Evolutionary conservation across 768 basidiomycete genomes (phyloP), one percentile per base, ranked within the genome.

Genomic region (Mycena chlorophos): DNA sequence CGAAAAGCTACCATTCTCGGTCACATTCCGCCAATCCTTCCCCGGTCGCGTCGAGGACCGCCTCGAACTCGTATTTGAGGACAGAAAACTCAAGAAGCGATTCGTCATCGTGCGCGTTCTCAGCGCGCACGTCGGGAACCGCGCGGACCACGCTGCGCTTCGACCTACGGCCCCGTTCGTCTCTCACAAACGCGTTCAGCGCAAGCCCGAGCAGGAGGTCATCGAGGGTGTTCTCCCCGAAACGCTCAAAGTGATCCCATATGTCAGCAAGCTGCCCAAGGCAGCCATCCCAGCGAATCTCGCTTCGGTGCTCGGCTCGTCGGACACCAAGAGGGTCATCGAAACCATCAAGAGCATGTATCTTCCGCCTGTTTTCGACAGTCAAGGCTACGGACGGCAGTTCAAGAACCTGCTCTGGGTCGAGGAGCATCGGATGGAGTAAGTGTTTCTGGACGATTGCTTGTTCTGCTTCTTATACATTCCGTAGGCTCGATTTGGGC

Each of bases 371-470:
- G 48, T 43, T 0, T 58, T 86, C 13, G 65, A 75, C 43, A 66
- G 61, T 22, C 64, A 63, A 1, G 74, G 76, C 0, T 82, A 85
- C 58, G 69, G 70, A 0, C 67, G 73, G 0, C 70, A 73, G 46
- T 85, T 83, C 69, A 79, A 80, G 63, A 62, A 70, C 20, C 65
- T 87, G 3, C 61, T 87, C 0, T 85, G 84, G 82, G 71, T 77
- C 1, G 84, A 86, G 60, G 85, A 80, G 53, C 69, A 58, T 49
- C 73, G 73, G 38, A 74, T 75, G 62, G 69, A 70, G 71, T 70
- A 40, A 25, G 68, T n/a, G n/a, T n/a, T n/a, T n/a, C n/a, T n/a
- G 46, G 23, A 14, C 46, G 23, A 14, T 27, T 16, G 13, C 6
- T 30, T 17, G 10, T 22, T 23, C 1, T 6, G 2, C 8, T 26